Evolutionary conservation across 2,329 filamentous ascomycete species (phyloP), one percentile per base, ranked within the genome.

Genomic region (Venturia aucupariae): DNA sequence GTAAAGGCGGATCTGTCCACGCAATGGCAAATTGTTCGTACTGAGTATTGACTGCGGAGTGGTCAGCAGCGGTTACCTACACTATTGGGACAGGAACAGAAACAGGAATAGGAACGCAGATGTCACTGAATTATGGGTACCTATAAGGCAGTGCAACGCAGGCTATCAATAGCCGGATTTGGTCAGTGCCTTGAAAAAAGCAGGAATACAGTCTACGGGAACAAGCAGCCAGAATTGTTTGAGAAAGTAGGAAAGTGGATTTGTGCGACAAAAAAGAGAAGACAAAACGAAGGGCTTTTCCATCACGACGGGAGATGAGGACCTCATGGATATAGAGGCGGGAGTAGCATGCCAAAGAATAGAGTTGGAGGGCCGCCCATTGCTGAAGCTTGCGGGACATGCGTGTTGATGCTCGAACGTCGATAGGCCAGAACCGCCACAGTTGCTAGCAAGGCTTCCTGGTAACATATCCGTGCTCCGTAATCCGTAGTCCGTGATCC

Each of bases 361-460:
- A 17, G 15, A 19, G 51, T 35, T 57, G 51, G 27, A 19, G 35
- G 51, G 51, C 51, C n/a, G 51, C 51, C 51, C 51, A 57, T 57
- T 57, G 51, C 51, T 35, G 51, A 57, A 35, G 51, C 51, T 10
- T n/a, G 51, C 19, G 51, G 51, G 30, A 57, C 51, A 57, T 17
- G 46, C 30, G 51, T 57, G 51, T 57, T 15, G 51, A 19, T 15
- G 51, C 27, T 32, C 51, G 51, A 57, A n/a, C 51, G 51, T 57
- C 15, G 51, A 57, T 57, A 35, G 51, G 51, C 30, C 51, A 57
- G 51, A n/a, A n/a, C 10, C 30, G 22, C 48, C 51, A 57, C 51
- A 57, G 19, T 2, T 38, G 15, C 15, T n/a, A n/a, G 27, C 30
- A 57, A 35, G 27, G 51, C 27, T 22, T n/a, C 51, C 51, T 22